Percentiles rank a stretch among this genome's conserved stretches.
phyloP scores from a whole-genome alignment of 495 filamentous ascomycete species.

The Talaromyces adpressus region DNA sequence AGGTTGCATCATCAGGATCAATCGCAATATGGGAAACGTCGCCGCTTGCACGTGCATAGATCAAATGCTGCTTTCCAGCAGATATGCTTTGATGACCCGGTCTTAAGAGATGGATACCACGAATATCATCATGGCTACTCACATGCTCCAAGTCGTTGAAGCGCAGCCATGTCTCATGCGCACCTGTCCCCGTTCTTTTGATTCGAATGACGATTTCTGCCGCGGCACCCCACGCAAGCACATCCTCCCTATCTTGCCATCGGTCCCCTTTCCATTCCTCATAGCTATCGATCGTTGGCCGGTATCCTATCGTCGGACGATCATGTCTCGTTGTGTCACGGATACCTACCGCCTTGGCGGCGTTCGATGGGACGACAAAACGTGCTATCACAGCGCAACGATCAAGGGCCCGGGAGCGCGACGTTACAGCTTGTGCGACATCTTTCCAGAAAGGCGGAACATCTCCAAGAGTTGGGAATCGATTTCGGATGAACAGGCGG shows the following conservation, averaged over 20 bases:
- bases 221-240: conserved; percentile 56
- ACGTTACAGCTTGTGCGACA: conserved; percentile 48
- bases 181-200: conserved; percentile 20
- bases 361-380: conserved; percentile 37
- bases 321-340: conserved; percentile 23
- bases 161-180: conserved; percentile 35
- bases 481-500: conserved; percentile 42
- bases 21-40: conserved; percentile 32
- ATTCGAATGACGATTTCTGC: conserved; percentile 46
- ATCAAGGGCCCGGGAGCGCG: conserved; percentile 52
- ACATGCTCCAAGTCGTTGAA: conserved; percentile 43
- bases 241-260: conserved; percentile 50
- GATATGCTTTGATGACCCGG: conserved; percentile 26
- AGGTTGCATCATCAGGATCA: conserved; percentile 16
- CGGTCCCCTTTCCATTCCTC: conserved; percentile 43
- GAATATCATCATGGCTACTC: conserved; percentile 60
- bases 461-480: conserved; percentile 37
- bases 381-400: conserved; percentile 50
- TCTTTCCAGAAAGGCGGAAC: conserved; percentile 42
- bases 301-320: conserved; percentile 58
- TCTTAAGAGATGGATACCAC: conserved; percentile 45
- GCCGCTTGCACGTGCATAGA: conserved; percentile 33
- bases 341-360: conserved; percentile 22
- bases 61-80: conserved; percentile 26
- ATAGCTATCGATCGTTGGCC: conserved; percentile 55